These are phyloP conservation scores for Didymella pinodella DNA, from an alignment of 2,329 filamentous ascomycete genomes.

Conservation along the genomic window DNA sequence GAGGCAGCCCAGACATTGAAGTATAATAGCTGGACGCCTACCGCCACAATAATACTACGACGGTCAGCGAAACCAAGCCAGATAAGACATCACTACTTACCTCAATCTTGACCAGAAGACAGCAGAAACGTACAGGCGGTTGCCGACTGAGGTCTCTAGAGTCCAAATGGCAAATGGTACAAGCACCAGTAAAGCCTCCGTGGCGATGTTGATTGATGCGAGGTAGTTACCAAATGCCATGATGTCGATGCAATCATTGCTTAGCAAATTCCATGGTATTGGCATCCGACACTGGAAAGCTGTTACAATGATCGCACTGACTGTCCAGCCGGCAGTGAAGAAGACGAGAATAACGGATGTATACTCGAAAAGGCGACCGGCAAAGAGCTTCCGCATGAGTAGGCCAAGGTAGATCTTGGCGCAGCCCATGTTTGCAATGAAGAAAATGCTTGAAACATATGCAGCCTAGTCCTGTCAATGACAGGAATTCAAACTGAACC, in stretches of 20 bases:
- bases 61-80: not conserved
- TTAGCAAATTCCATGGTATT: slow-evolving; percentile 28
- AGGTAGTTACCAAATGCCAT: slow-evolving; percentile 41
- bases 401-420: slow-evolving; percentile 38
- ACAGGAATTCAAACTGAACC: rapidly evolving
- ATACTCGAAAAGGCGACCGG: slow-evolving; percentile 27
- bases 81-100: slow-evolving; percentile 19
- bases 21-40: slow-evolving; percentile 34
- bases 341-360: slow-evolving; percentile 28
- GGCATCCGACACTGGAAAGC: slow-evolving; percentile 38
- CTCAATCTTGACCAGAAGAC: slow-evolving; percentile 36
- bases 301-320: slow-evolving; percentile 36
- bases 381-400: slow-evolving; percentile 33
- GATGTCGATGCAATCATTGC: slow-evolving; percentile 32
- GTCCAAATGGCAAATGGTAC: slow-evolving; percentile 44
- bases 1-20: slow-evolving; percentile 26
- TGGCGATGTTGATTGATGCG: slow-evolving; percentile 37
- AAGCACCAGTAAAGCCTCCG: slow-evolving; percentile 36
- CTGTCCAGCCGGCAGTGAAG: slow-evolving; percentile 36
- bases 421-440: slow-evolving; percentile 44
- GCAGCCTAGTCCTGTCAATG: slow-evolving; percentile 32
- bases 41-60: slow-evolving; percentile 34
- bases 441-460: slow-evolving; percentile 37
- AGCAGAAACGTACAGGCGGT: slow-evolving; percentile 34
- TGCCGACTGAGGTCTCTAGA: slow-evolving; percentile 32